These are phyloP conservation scores for Madurella mycetomatis DNA, from an alignment of 2,329 filamentous ascomycete species.

Conservation along the genomic window DNA sequence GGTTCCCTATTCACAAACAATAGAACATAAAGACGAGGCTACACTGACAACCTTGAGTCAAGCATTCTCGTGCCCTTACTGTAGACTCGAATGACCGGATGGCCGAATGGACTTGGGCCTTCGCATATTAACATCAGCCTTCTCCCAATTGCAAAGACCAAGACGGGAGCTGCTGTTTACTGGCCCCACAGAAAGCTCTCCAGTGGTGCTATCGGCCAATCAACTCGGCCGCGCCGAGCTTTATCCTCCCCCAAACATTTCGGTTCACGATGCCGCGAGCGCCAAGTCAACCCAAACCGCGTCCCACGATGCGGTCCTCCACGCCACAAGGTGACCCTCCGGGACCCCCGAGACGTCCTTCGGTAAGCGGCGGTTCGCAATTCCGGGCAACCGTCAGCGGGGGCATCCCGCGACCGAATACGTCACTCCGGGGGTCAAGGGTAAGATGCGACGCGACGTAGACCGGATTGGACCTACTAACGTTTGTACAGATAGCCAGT, in stretches of 20 bases:
- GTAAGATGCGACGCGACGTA: constrained; percentile 22
- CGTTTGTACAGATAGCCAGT: constrained; percentile 24
- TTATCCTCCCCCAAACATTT: constrained; percentile 11
- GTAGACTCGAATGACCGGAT: too few species aligned
- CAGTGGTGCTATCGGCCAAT: constrained; percentile 6
- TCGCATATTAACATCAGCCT: too few species aligned
- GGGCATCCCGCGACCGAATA: constrained; percentile 26
- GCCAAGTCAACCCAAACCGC: constrained; percentile 15
- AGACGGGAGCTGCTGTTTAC: neutral
- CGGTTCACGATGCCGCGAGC: constrained; percentile 11
- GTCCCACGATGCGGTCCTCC: constrained; percentile 22
- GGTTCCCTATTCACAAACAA: too few species aligned
- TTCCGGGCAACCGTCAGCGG: constrained; percentile 27
- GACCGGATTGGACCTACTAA: neutral
- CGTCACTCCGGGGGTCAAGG: constrained; percentile 29
- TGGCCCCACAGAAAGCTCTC: too few species aligned
- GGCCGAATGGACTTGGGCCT: too few species aligned
- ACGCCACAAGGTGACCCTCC: constrained; percentile 29
- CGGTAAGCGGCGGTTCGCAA: constrained; percentile 22
- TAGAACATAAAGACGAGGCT: too few species aligned
- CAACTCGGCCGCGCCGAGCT: neutral
- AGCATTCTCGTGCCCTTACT: too few species aligned
- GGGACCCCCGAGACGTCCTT: constrained; percentile 24
- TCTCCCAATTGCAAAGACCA: neutral
- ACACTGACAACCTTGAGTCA: too few species aligned